Evolutionary conservation across 805 yeast genomes (phyloP).

Genomic region (Lachancea sp.): DNA sequence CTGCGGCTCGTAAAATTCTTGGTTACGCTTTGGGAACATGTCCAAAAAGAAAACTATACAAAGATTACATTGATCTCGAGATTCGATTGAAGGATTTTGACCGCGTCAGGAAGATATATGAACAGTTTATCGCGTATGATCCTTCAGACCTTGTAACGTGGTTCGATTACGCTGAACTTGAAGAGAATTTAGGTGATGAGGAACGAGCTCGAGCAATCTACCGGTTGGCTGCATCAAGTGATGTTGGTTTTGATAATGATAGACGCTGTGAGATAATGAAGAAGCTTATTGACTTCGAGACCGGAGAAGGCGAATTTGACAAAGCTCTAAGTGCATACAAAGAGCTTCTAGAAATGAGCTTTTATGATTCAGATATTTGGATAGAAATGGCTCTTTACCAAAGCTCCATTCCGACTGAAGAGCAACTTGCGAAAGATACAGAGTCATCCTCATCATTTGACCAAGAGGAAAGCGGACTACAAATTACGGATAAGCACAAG

Average conservation of each 20-base stretch:
- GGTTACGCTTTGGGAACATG: conserved; percentile 68
- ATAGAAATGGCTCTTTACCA: conserved; percentile 67
- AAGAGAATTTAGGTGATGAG: conserved; percentile 57
- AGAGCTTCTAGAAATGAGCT: conserved; percentile 31
- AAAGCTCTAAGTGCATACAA: conserved; percentile 49
- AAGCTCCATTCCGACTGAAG: conserved; percentile 51
- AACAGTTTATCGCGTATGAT: conserved; percentile 41
- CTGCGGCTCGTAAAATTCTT: conserved; percentile 55
- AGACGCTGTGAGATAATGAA: conserved; percentile 27
- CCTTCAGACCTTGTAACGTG: conserved; percentile 38
- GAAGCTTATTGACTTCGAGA: conserved; percentile 50
- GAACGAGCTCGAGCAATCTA: conserved; percentile 62
- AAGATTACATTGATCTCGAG: conserved; percentile 64
- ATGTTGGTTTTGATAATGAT: conserved; percentile 14
- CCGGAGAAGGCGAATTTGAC: conserved; percentile 52
- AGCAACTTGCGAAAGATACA: conserved; percentile 30
- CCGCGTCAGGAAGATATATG: conserved; percentile 67
- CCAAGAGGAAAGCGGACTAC: conserved; percentile 44
- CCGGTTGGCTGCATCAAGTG: conserved; percentile 39
- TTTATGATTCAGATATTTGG: conserved; percentile 43
- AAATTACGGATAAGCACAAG: conserved; percentile 46
- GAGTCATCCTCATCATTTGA: background rate
- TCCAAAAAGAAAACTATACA: conserved; percentile 54
- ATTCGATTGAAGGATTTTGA: conserved; percentile 67
- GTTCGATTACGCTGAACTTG: conserved; percentile 63